These are phyloP conservation scores for Dioszegia hungarica DNA, from an alignment of 768 basidiomycete genomes.

Conservation along the genomic window DNA sequence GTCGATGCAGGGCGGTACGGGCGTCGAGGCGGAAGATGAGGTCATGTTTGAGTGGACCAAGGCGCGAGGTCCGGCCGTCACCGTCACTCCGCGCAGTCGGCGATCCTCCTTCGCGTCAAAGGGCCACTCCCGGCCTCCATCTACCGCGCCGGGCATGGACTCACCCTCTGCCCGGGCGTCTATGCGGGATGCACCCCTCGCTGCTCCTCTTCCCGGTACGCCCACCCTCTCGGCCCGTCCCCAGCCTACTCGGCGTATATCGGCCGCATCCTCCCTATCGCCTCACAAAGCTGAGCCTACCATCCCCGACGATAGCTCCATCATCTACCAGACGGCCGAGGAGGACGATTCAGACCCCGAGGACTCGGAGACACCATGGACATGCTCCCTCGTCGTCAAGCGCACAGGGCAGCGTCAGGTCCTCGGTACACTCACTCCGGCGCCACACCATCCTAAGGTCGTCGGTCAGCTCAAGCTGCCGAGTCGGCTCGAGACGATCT, in stretches of 20 bases:
- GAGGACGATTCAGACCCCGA: slow-evolving; percentile 77
- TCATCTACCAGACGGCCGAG: slow-evolving; percentile 52
- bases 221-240: slow-evolving; percentile 26
- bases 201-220: slow-evolving; percentile 3
- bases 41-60: slow-evolving; percentile 48
- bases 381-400: slow-evolving; percentile 56
- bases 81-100: not conserved
- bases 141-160: not conserved
- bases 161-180: not conserved
- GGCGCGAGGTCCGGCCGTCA: not conserved
- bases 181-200: not conserved
- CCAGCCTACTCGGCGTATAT: slow-evolving; percentile 21
- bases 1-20: slow-evolving; percentile 18
- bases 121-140: slow-evolving; percentile 9
- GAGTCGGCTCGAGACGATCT: slow-evolving; percentile 77
- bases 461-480: slow-evolving; percentile 87
- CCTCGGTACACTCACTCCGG: slow-evolving; percentile 79
- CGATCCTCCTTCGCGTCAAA: slow-evolving; percentile 5
- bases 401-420: slow-evolving; percentile 51
- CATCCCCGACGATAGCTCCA: slow-evolving; percentile 4
- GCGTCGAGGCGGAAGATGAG: slow-evolving; percentile 30
- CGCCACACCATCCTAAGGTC: slow-evolving; percentile 93
- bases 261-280: slow-evolving; percentile 16
- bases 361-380: slow-evolving; percentile 95
- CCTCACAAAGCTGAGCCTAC: slow-evolving; percentile 3